Conservation (phyloP, 352 stramenopile species). For the Phytopythium delawarense region DNA sequence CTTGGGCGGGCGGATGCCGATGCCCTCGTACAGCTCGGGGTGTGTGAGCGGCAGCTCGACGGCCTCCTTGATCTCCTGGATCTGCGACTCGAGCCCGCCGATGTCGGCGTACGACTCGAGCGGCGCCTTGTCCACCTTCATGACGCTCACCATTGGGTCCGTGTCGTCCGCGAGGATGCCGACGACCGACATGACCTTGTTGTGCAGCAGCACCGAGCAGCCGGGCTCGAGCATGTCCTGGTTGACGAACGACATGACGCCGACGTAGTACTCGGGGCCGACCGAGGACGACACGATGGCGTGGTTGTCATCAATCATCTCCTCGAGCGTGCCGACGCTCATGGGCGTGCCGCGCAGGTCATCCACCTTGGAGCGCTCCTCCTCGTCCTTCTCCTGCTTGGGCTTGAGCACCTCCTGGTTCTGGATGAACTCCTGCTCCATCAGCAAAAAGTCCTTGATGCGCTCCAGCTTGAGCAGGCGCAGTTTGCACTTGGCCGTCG, state of each 20-base stretch:
- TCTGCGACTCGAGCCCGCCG: slow-evolving; percentile 98
- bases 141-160: slow-evolving; percentile 99
- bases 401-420: slow-evolving; percentile 99
- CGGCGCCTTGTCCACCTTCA: slow-evolving; percentile 99
- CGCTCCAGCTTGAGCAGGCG: slow-evolving; percentile 99
- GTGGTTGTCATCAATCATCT: slow-evolving; percentile 99
- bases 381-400: slow-evolving; percentile 99
- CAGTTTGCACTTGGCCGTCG: slow-evolving; percentile 99
- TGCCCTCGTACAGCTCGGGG: slow-evolving; percentile 99
- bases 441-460: slow-evolving; percentile 99
- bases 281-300: slow-evolving; percentile 98
- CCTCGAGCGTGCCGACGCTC: slow-evolving; percentile 97
- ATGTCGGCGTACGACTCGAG: slow-evolving; percentile 99
- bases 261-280: slow-evolving; percentile 99
- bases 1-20: slow-evolving; percentile 98
- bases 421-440: slow-evolving; percentile 99
- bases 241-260: slow-evolving; percentile 99
- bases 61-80: slow-evolving; percentile 94
- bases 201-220: slow-evolving; percentile 98
- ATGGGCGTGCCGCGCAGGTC: slow-evolving; percentile 98
- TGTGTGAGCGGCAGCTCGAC: slow-evolving; percentile 98
- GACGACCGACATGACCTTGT: slow-evolving; percentile 99
- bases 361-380: slow-evolving; percentile 98
- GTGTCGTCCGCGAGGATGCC: slow-evolving; percentile 98
- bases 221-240: slow-evolving; percentile 99